These are phyloP conservation scores for Backusella westeae DNA, from an alignment of 192 early-diverging fungal species.

Conservation along the genomic window DNA sequence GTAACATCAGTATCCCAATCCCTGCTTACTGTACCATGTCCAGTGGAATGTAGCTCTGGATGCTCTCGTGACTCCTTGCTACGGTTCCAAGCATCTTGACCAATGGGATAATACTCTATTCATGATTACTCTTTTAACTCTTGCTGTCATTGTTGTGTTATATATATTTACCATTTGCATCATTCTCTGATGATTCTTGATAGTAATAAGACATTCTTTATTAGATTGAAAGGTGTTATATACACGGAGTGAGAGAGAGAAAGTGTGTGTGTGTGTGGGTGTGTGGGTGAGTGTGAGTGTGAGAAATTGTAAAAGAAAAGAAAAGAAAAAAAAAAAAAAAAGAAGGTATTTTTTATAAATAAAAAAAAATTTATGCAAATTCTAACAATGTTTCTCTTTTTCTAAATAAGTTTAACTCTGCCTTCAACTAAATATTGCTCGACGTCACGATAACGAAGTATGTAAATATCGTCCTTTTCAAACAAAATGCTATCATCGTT, in stretches of 20 bases:
- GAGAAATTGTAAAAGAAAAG: too few species aligned
- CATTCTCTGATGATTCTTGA: background rate
- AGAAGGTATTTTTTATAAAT: background rate
- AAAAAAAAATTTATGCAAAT: background rate
- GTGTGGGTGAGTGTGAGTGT: too few species aligned
- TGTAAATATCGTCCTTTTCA: slow-evolving; percentile 45
- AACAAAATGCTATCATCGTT: slow-evolving; percentile 3
- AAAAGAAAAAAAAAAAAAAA: background rate
- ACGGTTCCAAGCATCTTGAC: slow-evolving; percentile 10
- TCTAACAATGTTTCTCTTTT: background rate
- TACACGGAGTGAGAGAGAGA: background rate
- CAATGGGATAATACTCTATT: background rate
- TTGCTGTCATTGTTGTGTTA: background rate
- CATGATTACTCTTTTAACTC: background rate
- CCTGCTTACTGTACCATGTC: slow-evolving; percentile 4
- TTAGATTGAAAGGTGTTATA: background rate
- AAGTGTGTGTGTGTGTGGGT: too few species aligned
- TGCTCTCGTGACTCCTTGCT: slow-evolving; percentile 3
- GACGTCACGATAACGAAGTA: slow-evolving; percentile 52
- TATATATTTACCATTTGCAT: background rate
- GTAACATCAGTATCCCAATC: background rate
- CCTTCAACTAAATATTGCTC: slow-evolving; percentile 39
- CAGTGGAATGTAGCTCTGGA: slow-evolving; percentile 9
- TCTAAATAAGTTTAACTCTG: slow-evolving; percentile 54
- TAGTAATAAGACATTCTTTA: background rate